phyloP scores from a whole-genome alignment of 805 yeast species.

The Saccharomycopsis vini region DNA sequence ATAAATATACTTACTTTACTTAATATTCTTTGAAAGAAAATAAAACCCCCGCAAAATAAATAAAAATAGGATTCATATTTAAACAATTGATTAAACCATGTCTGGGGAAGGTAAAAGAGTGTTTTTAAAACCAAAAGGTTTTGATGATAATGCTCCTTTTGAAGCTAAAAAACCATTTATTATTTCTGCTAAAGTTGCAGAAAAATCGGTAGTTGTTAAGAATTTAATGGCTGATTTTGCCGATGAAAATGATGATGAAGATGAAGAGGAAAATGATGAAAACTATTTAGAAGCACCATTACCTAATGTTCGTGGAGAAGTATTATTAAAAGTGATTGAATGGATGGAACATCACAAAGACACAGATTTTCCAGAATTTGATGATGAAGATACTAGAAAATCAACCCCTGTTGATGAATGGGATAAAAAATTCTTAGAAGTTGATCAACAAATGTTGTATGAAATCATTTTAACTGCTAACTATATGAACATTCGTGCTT shows the following conservation, averaged over 20 bases:
- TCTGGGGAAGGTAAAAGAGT: too few relatives aligned
- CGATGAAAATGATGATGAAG: conserved; percentile 46
- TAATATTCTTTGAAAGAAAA: too few relatives aligned
- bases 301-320: conserved; percentile 82
- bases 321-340: conserved; percentile 82
- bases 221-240: conserved; percentile 72
- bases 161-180: too few relatives aligned
- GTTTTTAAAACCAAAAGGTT: too few relatives aligned
- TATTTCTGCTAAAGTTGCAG: conserved; percentile 84
- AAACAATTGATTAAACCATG: too few relatives aligned
- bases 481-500: conserved; percentile 64
- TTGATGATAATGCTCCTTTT: too few relatives aligned
- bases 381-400: conserved; percentile 75
- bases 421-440: conserved; percentile 91
- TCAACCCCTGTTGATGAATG: conserved; percentile 91
- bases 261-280: conserved; percentile 48
- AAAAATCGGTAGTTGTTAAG: conserved; percentile 74
- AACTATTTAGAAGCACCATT: conserved; percentile 77
- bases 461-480: conserved; percentile 78
- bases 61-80: too few relatives aligned
- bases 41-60: too few relatives aligned
- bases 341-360: conserved; percentile 95
- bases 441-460: conserved; percentile 84
- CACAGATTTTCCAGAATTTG: conserved; percentile 65
- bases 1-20: too few relatives aligned